Evolutionary conservation across 345 rosid genomes (phyloP).

Genomic region (Citrus inodora): DNA sequence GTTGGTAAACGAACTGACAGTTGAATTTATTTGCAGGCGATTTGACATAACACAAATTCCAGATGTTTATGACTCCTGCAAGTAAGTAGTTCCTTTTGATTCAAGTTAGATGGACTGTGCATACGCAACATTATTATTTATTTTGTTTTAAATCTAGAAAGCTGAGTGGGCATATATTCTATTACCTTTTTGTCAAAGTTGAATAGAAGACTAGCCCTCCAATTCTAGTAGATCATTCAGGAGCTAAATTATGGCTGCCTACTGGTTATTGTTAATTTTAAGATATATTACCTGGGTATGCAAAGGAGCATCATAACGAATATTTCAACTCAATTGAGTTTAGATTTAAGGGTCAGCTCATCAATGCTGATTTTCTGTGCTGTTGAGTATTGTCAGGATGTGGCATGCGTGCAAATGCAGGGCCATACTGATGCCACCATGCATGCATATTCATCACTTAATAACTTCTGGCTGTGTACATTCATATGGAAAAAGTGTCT

Average conservation of each 20-base stretch:
- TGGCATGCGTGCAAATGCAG: not conserved
- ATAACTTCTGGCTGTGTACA: not conserved
- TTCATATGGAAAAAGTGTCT: not conserved
- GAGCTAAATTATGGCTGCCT: not conserved
- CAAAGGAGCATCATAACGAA: not conserved
- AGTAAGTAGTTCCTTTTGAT: constrained; percentile 56
- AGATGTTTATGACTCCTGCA: constrained; percentile 99
- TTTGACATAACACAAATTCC: constrained; percentile 98
- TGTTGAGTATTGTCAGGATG: not conserved
- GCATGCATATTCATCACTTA: not conserved
- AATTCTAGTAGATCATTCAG: not conserved
- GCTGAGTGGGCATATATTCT: not conserved
- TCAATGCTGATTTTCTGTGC: not conserved
- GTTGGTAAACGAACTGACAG: constrained; percentile 7
- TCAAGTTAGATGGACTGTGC: not conserved
- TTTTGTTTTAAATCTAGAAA: not conserved
- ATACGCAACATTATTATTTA: not conserved
- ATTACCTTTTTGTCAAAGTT: not conserved
- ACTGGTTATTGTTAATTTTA: not conserved
- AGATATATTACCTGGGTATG: not conserved
- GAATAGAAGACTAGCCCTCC: not conserved
- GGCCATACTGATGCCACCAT: not conserved
- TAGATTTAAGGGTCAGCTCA: not conserved
- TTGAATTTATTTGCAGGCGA: constrained; percentile 60
- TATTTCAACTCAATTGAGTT: not conserved